Percentiles rank a stretch among this genome's conserved stretches.
Conservation (phyloP, 768 basidiomycete species). For the Mycena crocata region DNA sequence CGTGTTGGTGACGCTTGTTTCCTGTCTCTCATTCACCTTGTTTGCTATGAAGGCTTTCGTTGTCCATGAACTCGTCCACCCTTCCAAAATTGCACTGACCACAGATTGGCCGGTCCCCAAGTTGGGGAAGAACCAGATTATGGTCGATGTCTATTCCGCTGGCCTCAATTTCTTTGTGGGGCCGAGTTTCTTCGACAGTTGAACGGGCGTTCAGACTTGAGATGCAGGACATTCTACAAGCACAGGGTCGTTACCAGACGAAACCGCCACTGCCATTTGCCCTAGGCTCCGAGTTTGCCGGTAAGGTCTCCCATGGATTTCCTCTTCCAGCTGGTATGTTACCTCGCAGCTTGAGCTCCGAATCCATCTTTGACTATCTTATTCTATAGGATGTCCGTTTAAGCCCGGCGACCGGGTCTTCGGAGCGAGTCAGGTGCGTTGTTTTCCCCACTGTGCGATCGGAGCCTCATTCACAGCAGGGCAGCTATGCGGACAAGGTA, state of each 20-base stretch:
- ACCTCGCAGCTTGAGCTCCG: no score
- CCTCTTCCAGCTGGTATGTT: slow-evolving; percentile 69
- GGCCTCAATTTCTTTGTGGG: slow-evolving; percentile 89
- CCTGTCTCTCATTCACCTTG: no score
- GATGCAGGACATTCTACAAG: slow-evolving; percentile 90
- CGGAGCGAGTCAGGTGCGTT: slow-evolving; percentile 60
- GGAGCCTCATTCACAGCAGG: slow-evolving; percentile 55
- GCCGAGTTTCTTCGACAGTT: no score
- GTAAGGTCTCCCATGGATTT: slow-evolving; percentile 73
- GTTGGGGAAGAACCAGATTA: slow-evolving; percentile 62
- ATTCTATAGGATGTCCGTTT: slow-evolving; percentile 74
- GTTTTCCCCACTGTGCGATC: neutral
- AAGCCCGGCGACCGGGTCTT: slow-evolving; percentile 91
- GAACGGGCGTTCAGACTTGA: no score
- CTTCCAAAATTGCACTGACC: slow-evolving; percentile 68
- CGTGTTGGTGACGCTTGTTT: no score
- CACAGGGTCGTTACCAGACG: slow-evolving; percentile 55
- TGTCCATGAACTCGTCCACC: slow-evolving; percentile 76
- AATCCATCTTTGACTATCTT: neutral
- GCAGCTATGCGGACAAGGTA: slow-evolving; percentile 84
- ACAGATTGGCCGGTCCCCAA: slow-evolving; percentile 70
- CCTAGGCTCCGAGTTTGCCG: slow-evolving; percentile 89
- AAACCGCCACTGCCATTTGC: slow-evolving; percentile 89
- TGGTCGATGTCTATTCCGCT: slow-evolving; percentile 82
- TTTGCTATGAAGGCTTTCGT: slow-evolving; percentile 81